Conservation (phyloP, 1,284 basidiomycete species). For the Trichosporon sp. region DNA sequence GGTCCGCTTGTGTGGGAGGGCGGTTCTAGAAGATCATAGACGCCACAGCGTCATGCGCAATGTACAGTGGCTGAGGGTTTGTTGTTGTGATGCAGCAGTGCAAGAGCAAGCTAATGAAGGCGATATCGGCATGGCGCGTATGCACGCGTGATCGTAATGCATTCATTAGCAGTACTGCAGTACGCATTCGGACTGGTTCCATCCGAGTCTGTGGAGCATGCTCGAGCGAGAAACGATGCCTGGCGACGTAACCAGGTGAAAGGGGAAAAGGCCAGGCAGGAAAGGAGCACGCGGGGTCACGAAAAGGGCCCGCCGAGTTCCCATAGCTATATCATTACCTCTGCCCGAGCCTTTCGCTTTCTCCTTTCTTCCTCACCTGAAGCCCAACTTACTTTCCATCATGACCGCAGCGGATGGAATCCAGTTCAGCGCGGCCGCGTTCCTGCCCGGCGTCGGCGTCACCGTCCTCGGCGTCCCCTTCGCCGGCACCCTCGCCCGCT, state of each 20-base stretch:
- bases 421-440: constrained; percentile 18
- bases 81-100: no score
- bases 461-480: constrained; percentile 17
- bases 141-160: constrained; percentile 1
- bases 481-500: constrained; percentile 15
- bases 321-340: constrained; percentile 6
- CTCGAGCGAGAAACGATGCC: neutral
- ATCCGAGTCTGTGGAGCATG: constrained; percentile 13
- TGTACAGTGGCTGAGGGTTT: neutral
- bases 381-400: neutral
- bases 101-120: no score
- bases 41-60: neutral
- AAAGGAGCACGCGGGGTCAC: neutral
- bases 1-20: neutral
- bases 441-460: constrained; percentile 15
- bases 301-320: constrained; percentile 13
- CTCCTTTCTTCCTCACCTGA: constrained; percentile 2
- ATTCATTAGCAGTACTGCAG: neutral
- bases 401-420: constrained; percentile 19
- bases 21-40: neutral
- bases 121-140: neutral
- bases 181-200: neutral
- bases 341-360: neutral
- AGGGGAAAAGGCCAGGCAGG: neutral
- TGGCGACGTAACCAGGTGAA: neutral